Conservation (phyloP, 306 rosid genomes). For the Quercus glauca region DNA sequence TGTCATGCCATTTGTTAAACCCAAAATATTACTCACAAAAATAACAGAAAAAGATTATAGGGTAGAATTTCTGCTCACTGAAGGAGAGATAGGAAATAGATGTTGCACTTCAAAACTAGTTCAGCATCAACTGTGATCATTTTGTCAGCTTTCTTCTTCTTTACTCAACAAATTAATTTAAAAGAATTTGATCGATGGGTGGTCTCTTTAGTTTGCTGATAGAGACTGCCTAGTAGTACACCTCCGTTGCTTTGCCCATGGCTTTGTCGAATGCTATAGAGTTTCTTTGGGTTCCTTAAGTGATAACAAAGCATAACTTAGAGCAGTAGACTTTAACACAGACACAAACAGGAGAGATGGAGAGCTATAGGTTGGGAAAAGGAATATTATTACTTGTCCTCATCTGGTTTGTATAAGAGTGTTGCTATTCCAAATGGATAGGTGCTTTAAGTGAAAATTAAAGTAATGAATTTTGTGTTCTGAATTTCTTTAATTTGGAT, state of each 20-base stretch:
- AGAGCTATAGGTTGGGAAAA: constrained; percentile 7
- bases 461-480: background rate
- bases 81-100: background rate
- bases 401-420: constrained; percentile 3
- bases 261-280: constrained; percentile 3
- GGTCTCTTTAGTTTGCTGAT: constrained; percentile 14
- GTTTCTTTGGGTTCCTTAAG: background rate
- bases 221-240: background rate
- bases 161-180: background rate
- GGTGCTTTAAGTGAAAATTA: constrained; percentile 7
- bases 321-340: background rate
- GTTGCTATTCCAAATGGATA: background rate
- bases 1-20: background rate
- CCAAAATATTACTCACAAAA: background rate
- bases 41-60: background rate
- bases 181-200: constrained; percentile 5
- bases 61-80: background rate
- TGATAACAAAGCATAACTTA: background rate
- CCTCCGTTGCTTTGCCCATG: background rate
- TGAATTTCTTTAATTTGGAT: background rate
- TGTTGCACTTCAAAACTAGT: constrained; percentile 4
- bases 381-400: background rate
- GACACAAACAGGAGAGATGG: background rate
- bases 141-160: constrained; percentile 2
- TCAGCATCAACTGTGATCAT: constrained; percentile 4